Evolutionary conservation across 176 grass and related monocot genomes (phyloP).

Genomic region (Musa beccarii): DNA sequence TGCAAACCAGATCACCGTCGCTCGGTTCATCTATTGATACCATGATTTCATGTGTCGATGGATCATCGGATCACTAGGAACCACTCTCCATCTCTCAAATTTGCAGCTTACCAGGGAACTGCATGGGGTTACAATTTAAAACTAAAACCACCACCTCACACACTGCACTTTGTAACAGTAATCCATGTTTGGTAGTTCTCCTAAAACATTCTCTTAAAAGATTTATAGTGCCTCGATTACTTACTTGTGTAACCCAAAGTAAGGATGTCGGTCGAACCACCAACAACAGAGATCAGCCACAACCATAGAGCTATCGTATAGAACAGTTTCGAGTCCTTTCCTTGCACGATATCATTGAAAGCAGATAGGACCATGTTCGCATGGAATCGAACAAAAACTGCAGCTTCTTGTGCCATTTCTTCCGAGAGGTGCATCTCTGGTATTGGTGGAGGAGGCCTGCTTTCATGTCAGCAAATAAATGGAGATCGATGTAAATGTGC

Average conservation of each 20-base stretch:
- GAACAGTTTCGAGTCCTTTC: slow-evolving; percentile 42
- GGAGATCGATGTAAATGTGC: neutral
- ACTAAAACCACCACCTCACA: too few relatives aligned
- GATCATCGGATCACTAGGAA: neutral
- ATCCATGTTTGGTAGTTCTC: too few relatives aligned
- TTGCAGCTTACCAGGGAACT: too few relatives aligned
- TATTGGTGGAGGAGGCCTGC: slow-evolving; percentile 58
- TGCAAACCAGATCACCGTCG: neutral
- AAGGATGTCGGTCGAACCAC: slow-evolving; percentile 41
- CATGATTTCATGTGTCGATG: neutral
- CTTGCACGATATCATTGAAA: slow-evolving; percentile 47
- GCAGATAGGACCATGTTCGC: slow-evolving; percentile 28
- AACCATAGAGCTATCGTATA: slow-evolving; percentile 37
- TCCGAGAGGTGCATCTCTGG: slow-evolving; percentile 41
- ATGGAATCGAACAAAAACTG: slow-evolving; percentile 27
- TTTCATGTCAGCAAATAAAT: neutral
- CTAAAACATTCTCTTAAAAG: too few relatives aligned
- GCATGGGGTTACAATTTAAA: too few relatives aligned
- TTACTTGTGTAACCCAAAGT: slow-evolving; percentile 51
- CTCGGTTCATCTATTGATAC: neutral
- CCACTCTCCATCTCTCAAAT: too few relatives aligned
- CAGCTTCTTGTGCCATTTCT: slow-evolving; percentile 36
- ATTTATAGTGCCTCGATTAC: neutral
- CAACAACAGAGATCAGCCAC: slow-evolving; percentile 42
- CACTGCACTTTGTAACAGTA: too few relatives aligned